Base-by-base conservation (phyloP, 192 early-diverging fungal species). In the Linnemannia elongata region DNA sequence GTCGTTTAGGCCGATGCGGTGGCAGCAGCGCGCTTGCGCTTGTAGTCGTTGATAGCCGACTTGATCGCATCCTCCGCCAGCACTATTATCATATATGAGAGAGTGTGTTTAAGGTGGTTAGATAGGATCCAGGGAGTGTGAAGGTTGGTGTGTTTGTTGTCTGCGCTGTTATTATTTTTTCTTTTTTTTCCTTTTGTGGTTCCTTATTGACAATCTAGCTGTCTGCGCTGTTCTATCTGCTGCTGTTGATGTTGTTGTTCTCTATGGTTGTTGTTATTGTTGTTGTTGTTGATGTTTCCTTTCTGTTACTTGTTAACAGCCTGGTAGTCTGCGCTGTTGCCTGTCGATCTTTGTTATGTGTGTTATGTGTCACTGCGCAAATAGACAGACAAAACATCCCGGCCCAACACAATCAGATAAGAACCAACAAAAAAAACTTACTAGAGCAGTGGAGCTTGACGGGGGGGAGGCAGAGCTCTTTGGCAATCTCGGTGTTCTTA, bases 51-150 rank as follows among this genome's bases (percentile, higher is more conserved):
- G 76, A 99, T 96, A n/a, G 98, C 98, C 35, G 95, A 96, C 91
- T 98, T 98, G 91, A 99, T 99, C 70, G 98, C 98, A 88, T 99
- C 98, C 88, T 99, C 98, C 47, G 98, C 98, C 44, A 99, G 94
- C 98, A 99, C 95, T 96, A 88, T 41, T 27, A 74, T 49, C 42
- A 77, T 84, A 82, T 44, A 18, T 69, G n/a, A 63, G 6, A 42
- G 57, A 49, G 45, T n/a, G n/a, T 15, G 45, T n/a, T 18, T 15
- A 7, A 66, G 38, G 1, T 82, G 38, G 57, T 27, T 75, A 85
- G 42, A 41, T 36, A 15, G 18, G 44, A 45, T 9, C 44, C 17
- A 17, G 18, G 49, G 1, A 22, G 17, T 22, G 49, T 22, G 5
- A 17, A 52, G 49, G 6, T 18, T 18, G 22, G 49, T 52, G 0